phyloP scores from a whole-genome alignment of 768 basidiomycete species.

The Boletus rex-veris region DNA sequence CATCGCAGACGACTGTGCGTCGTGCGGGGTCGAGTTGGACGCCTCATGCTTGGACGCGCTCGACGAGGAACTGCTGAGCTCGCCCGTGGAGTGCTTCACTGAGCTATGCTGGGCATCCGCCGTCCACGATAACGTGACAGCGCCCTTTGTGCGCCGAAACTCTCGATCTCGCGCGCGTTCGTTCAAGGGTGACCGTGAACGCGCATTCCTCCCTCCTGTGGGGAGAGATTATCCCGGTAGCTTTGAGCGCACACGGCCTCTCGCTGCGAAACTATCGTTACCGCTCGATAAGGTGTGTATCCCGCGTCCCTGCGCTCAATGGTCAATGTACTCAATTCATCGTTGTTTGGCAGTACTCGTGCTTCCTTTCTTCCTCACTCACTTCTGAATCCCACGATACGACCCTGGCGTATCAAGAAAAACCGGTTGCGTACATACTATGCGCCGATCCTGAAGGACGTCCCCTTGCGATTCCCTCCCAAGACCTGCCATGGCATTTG shows the following conservation, averaged over 20 bases:
- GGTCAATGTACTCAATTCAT: too few relatives aligned
- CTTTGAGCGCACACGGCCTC: constrained; percentile 9
- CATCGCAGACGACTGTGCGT: constrained; percentile 22
- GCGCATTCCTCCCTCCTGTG: background rate
- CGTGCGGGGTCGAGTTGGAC: constrained; percentile 35
- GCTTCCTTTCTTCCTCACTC: background rate
- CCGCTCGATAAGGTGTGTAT: constrained; percentile 17
- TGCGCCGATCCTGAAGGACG: constrained; percentile 20
- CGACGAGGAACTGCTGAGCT: constrained; percentile 39
- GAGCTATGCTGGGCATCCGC: constrained; percentile 40
- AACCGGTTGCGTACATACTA: constrained; percentile 10
- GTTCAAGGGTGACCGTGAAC: constrained; percentile 10
- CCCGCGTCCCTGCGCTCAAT: background rate
- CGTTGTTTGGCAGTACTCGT: constrained; percentile 4
- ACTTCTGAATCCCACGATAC: constrained; percentile 11
- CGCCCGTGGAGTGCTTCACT: constrained; percentile 38
- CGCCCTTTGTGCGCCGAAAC: background rate
- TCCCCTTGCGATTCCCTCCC: constrained; percentile 11
- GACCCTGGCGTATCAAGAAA: constrained; percentile 6
- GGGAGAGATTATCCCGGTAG: constrained; percentile 6
- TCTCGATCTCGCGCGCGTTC: constrained; percentile 12
- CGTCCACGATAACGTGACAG: constrained; percentile 26
- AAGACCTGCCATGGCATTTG: constrained; percentile 4
- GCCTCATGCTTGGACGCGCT: constrained; percentile 34
- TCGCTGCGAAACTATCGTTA: constrained; percentile 18